Evolutionary conservation across 768 basidiomycete genomes (phyloP).

Genomic region (Epithele typhae): DNA sequence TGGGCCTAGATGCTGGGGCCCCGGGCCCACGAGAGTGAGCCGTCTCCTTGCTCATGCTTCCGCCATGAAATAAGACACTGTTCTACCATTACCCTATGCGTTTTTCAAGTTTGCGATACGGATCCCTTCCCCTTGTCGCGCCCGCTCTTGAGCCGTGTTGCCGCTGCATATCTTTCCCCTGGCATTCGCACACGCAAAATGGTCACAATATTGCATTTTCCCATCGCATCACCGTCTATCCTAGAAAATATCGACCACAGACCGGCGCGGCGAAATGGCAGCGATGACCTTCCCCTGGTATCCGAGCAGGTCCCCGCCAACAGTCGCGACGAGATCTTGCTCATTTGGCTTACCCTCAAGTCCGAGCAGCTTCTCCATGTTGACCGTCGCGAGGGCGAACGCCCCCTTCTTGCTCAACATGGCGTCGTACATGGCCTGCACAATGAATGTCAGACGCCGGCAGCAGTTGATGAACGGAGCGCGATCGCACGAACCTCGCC

Average conservation of each 20-base stretch:
- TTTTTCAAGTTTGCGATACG: too few relatives aligned
- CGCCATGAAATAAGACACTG: too few relatives aligned
- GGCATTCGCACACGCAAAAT: too few relatives aligned
- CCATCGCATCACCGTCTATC: too few relatives aligned
- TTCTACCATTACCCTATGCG: too few relatives aligned
- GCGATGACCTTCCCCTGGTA: conserved; percentile 33
- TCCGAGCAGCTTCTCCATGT: conserved; percentile 51
- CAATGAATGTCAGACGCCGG: neutral
- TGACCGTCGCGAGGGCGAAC: conserved; percentile 48
- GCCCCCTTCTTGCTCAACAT: conserved; percentile 36
- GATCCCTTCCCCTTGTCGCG: too few relatives aligned
- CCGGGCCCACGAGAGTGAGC: too few relatives aligned
- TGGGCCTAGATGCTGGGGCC: too few relatives aligned
- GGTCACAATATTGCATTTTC: too few relatives aligned
- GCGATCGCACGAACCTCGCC: conserved; percentile 46
- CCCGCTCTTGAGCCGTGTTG: too few relatives aligned
- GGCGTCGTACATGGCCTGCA: conserved; percentile 5
- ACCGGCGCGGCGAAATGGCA: conserved; percentile 28
- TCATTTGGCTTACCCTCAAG: conserved; percentile 20
- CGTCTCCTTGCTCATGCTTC: too few relatives aligned
- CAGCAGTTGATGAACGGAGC: neutral
- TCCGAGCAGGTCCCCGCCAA: conserved; percentile 31
- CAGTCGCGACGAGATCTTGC: conserved; percentile 27
- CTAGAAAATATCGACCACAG: conserved; percentile 26
- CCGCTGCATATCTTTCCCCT: too few relatives aligned